Base-by-base conservation (phyloP, 2,329 filamentous ascomycete species). In the Diaporthe australafricana region DNA sequence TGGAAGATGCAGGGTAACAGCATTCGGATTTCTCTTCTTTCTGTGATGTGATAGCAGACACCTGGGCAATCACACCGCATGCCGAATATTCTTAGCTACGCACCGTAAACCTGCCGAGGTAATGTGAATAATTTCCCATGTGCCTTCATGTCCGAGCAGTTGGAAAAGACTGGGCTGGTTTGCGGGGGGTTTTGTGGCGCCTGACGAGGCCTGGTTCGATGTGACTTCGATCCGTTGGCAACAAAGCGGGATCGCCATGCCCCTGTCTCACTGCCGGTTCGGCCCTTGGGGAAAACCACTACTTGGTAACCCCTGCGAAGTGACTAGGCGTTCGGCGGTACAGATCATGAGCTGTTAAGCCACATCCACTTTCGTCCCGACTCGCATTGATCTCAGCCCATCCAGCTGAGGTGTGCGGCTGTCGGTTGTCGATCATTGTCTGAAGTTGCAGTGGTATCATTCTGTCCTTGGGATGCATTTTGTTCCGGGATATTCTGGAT, bases 31-130 rank as follows among this genome's bases (percentile, higher is more conserved):
- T n/a, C 17, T n/a, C 12, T 25, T 25, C n/a, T 35, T 14, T n/a
- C 42, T 63, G 60, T 63, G n/a, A 63, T 35, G 60, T 63, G 60
- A 63, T 20, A 22, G 27, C 1, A 17, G 7, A 48, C n/a, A n/a
- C n/a, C n/a, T n/a, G n/a, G n/a, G n/a, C 22, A 22, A 38, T 63
- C 60, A 63, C 60, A 35, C 60, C 20, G 32, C 42, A 48, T 48
- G 17, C 7, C 16, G 17, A 22, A 35, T 63, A 48, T 48, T 35
- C 16, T 20, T 35, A 35, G 8, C 20, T 63, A 25, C 9, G 32
- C n/a, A 25, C 35, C 47, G 42, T 63, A 38, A 25, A 48, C 60
- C 17, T 63, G 60, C 60, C 60, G 60, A 63, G 60, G 60, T n/a
- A 63, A 17, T 35, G 12, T 1, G 20, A 38, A 16, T 3, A 22